Percentiles rank a stretch among this genome's conserved stretches.
Conservation (phyloP, 345 rosid genomes). For the Pugionium cornutum region DNA sequence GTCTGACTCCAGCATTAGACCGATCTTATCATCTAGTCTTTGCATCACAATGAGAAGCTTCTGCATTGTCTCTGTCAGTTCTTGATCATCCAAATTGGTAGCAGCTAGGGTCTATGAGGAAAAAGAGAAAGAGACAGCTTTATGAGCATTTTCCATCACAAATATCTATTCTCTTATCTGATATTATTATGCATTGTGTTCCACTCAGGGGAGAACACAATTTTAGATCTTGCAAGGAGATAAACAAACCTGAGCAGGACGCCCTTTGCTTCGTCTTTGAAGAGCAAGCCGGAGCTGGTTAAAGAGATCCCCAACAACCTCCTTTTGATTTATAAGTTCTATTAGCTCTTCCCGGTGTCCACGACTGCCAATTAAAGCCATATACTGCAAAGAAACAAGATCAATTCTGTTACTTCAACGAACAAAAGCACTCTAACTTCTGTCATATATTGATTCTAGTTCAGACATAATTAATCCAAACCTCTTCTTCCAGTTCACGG, state of each 20-base stretch:
- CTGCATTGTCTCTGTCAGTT: conserved; percentile 87
- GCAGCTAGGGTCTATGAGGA: conserved; percentile 80
- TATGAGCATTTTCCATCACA: conserved; percentile 3
- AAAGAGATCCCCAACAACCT: conserved; percentile 87
- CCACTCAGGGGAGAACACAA: not conserved
- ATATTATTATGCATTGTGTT: not conserved
- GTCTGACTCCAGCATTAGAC: conserved; percentile 78
- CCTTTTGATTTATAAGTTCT: conserved; percentile 88
- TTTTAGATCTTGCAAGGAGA: conserved; percentile 23
- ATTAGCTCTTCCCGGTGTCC: conserved; percentile 62
- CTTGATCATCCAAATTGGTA: conserved; percentile 79
- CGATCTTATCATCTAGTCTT: conserved; percentile 84
- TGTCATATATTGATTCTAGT: not conserved
- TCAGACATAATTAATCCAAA: conserved; percentile 22
- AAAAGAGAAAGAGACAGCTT: conserved; percentile 8
- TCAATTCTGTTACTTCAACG: not conserved
- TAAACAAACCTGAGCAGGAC: conserved; percentile 85
- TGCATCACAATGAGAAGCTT: conserved; percentile 95
- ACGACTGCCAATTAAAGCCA: conserved; percentile 73
- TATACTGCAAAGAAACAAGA: conserved; percentile 58
- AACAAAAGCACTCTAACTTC: conserved; percentile 8
- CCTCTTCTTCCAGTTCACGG: conserved; percentile 97
- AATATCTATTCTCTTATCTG: not conserved
- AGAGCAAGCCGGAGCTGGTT: conserved; percentile 89
- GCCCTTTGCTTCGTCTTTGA: conserved; percentile 72